Evolutionary conservation across 306 rosid genomes (phyloP), one percentile per base, ranked within the genome.

Genomic region (Ammopiptanthus mongolicus): DNA sequence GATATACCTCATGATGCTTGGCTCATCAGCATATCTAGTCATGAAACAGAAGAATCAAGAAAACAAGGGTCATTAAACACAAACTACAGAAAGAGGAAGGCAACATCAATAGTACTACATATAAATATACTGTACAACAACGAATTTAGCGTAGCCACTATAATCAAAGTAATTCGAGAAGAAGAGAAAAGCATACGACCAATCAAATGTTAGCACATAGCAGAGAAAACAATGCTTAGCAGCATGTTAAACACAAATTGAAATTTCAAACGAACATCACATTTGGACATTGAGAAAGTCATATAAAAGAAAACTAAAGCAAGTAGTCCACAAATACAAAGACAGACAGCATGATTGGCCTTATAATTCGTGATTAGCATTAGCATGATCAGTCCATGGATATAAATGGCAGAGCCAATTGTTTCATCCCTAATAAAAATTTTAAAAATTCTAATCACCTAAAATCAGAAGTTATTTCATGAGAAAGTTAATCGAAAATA

Each of bases 1-100:
- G 83, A 95, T 90, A 71, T 95, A 95, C 91, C 79, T 87, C 97
- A 95, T 86, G 66, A 95, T 90, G 84, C 89, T 95, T 58, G 93
- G 99, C 71, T 95, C 99, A 69, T 87, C 92, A 75, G 87, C 87
- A 85, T 77, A 95, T 71, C 99, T 95, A 67, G 56, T 78, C 17
- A 73, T 22, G 21, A 70, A 81, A 78, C 47, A 36, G 58, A 74
- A 70, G 41, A 79, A 12, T 23, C n/a, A 74, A 21, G 59, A 84
- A 52, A 52, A 56, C 19, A 44, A 50, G 18, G 62, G 15, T 33
- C 37, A 34, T 18, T n/a, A 46, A 65, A 78, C 65, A 70, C 12
- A 59, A 64, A 48, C 55, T 21, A 25, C 21, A 46, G 29, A 66
- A 46, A 51, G 59, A 71, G 48, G 39, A 55, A 66, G 57, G 73